A percentile compares a stretch with the other conserved stretches of the same genome.
Evolutionary conservation across 371 early-diverging fungal species (phyloP).

Genomic region (Apophysomyces trapeziformis): DNA sequence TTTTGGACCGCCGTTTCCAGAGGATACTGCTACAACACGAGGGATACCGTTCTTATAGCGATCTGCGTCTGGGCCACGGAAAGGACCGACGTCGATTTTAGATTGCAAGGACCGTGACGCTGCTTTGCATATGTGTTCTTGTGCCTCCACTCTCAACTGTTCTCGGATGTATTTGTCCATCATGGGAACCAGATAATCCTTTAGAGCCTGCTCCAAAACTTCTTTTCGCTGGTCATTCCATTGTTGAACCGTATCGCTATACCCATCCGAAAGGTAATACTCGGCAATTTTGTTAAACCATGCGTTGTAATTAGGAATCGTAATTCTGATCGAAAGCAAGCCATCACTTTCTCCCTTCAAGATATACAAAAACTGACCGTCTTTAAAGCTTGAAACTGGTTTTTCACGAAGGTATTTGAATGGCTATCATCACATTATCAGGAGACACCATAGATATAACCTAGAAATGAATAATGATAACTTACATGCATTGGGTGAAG

Average conservation of each 20-base stretch:
- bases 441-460: too few species aligned
- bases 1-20: slow-evolving; percentile 76
- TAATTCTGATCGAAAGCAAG: slow-evolving; percentile 69
- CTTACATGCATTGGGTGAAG: slow-evolving; percentile 73
- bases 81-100: slow-evolving; percentile 80
- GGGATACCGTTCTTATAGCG: slow-evolving; percentile 59
- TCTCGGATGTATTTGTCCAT: slow-evolving; percentile 79
- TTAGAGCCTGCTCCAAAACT: slow-evolving; percentile 64
- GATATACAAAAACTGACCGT: slow-evolving; percentile 79
- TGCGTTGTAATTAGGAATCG: slow-evolving; percentile 61
- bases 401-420: slow-evolving; percentile 89
- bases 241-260: slow-evolving; percentile 64
- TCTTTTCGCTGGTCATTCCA: slow-evolving; percentile 86
- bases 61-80: slow-evolving; percentile 52
- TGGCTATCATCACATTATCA: slow-evolving; percentile 37
- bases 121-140: slow-evolving; percentile 69
- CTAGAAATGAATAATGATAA: not conserved
- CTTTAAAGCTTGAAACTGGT: slow-evolving; percentile 70
- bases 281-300: slow-evolving; percentile 65
- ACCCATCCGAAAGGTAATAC: slow-evolving; percentile 64
- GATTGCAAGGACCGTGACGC: slow-evolving; percentile 69
- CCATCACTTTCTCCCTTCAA: slow-evolving; percentile 80
- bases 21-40: slow-evolving; percentile 84
- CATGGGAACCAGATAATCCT: slow-evolving; percentile 72
- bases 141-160: slow-evolving; percentile 72